phyloP scores from a whole-genome alignment of 805 yeast species.

The Hanseniaspora guilliermondii region DNA sequence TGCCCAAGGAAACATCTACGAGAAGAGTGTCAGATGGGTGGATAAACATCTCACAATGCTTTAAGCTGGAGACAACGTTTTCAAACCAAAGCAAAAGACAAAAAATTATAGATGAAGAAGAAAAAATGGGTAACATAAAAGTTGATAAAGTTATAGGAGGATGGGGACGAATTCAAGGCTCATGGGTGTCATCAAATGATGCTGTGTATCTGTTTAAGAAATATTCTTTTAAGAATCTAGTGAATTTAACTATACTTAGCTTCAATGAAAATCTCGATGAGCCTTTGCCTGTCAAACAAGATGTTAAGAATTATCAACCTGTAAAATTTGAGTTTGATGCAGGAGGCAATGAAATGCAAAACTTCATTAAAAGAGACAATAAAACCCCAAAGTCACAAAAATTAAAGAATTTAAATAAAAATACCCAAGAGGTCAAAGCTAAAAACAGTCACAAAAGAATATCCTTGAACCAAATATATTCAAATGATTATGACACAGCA shows the following conservation, averaged over 20 bases:
- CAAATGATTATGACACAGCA: conserved; percentile 14
- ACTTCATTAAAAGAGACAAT: not conserved
- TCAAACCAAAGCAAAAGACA: conserved; percentile 65
- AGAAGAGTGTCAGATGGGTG: conserved; percentile 82
- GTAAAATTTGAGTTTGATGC: conserved; percentile 8
- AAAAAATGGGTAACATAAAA: conserved; percentile 44
- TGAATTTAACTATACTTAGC: conserved; percentile 40
- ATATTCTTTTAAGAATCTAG: conserved; percentile 39
- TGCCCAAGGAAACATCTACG: conserved; percentile 37
- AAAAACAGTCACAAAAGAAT: conserved; percentile 15
- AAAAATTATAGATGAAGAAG: conserved; percentile 65
- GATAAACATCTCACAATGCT: conserved; percentile 79
- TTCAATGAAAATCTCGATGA: conserved; percentile 39
- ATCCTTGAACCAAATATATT: conserved; percentile 16
- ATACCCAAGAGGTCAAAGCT: conserved; percentile 18
- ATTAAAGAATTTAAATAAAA: conserved; percentile 22
- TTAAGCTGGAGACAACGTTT: conserved; percentile 56
- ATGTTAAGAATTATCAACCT: conserved; percentile 23
- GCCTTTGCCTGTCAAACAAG: conserved; percentile 31
- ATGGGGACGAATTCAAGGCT: conserved; percentile 73
- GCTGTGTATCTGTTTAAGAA: conserved; percentile 47
- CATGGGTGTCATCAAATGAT: conserved; percentile 65
- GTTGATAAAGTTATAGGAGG: conserved; percentile 72
- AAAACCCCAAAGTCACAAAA: not conserved
- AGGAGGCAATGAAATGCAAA: not conserved